These are phyloP conservation scores for Microglena sp. DNA, from an alignment of 139 green algal species.

Conservation along the genomic window DNA sequence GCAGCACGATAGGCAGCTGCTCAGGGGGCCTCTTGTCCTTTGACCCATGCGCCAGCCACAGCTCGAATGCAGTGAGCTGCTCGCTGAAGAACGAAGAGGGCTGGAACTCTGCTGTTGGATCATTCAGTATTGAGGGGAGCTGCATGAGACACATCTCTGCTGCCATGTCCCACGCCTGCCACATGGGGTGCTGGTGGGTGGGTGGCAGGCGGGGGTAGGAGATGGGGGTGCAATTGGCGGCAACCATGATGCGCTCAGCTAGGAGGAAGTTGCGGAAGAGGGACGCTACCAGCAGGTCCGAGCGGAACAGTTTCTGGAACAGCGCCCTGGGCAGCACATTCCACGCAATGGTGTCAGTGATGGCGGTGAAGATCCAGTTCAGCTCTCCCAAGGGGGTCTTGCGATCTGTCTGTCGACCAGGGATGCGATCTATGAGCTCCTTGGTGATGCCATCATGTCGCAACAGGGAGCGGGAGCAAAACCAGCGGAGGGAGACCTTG, in stretches of 20 bases:
- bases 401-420: slow-evolving; percentile 73
- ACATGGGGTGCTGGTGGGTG: slow-evolving; percentile 94
- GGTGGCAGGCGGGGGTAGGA: slow-evolving; percentile 82
- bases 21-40: slow-evolving; percentile 81
- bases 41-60: slow-evolving; percentile 87
- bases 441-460: slow-evolving; percentile 63
- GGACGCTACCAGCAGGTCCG: slow-evolving; percentile 92
- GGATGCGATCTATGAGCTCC: slow-evolving; percentile 54
- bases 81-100: slow-evolving; percentile 87
- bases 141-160: slow-evolving; percentile 93
- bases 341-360: slow-evolving; percentile 99
- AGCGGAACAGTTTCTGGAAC: slow-evolving; percentile 96
- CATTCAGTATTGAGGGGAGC: slow-evolving; percentile 32
- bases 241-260: slow-evolving; percentile 91
- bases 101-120: slow-evolving; percentile 39
- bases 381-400: slow-evolving; percentile 98
- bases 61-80: slow-evolving; percentile 97
- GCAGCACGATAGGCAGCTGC: slow-evolving; percentile 98
- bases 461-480: slow-evolving; percentile 40
- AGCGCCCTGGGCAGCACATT: slow-evolving; percentile 86
- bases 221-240: slow-evolving; percentile 70
- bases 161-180: slow-evolving; percentile 85
- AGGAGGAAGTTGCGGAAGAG: slow-evolving; percentile 99
- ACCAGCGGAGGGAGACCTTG: slow-evolving; percentile 86
- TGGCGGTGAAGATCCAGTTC: slow-evolving; percentile 99